Evolutionary conservation across 2,329 filamentous ascomycete species (phyloP).

Genomic region (Beauveria caledonica): DNA sequence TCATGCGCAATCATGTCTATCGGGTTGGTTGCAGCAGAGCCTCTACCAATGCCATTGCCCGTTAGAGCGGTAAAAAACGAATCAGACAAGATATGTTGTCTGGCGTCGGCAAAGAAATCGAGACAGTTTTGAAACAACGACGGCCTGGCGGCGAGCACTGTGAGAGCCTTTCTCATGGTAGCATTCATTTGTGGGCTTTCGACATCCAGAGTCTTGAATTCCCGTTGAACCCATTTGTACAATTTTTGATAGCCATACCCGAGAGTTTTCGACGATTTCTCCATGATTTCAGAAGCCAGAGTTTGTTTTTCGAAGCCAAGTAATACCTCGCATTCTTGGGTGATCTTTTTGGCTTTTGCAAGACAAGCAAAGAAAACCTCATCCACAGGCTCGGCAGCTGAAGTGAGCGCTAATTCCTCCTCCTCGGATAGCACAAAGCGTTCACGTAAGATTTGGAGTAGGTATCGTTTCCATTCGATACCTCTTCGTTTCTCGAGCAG

Average conservation of each 20-base stretch:
- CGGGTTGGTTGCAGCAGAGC: conserved; percentile 62
- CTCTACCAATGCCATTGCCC: conserved; percentile 52
- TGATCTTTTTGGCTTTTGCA: conserved; percentile 74
- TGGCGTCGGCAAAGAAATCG: conserved; percentile 84
- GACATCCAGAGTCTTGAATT: conserved; percentile 85
- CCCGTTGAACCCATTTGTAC: conserved; percentile 88
- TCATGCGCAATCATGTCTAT: conserved; percentile 94
- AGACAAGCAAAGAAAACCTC: conserved; percentile 76
- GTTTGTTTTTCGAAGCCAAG: conserved; percentile 86
- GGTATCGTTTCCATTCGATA: conserved; percentile 69
- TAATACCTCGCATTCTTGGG: conserved; percentile 79
- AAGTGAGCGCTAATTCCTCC: conserved; percentile 67
- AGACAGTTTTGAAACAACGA: conserved; percentile 88
- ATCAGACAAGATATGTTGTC: conserved; percentile 79
- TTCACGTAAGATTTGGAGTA: conserved; percentile 67
- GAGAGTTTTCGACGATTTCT: conserved; percentile 77
- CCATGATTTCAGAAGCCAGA: conserved; percentile 82
- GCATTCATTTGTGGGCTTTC: conserved; percentile 90
- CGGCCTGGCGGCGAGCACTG: conserved; percentile 82
- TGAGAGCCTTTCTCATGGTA: conserved; percentile 72
- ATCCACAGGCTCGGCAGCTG: conserved; percentile 72
- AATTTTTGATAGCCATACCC: conserved; percentile 91
- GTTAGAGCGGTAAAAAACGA: conserved; percentile 84
- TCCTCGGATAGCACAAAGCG: conserved; percentile 83
- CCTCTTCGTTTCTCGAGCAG: conserved; percentile 66